A percentile compares a stretch with the other conserved stretches of the same genome.
Conservation (phyloP, 1,284 basidiomycete genomes). For the Pseudozyma pruni region DNA sequence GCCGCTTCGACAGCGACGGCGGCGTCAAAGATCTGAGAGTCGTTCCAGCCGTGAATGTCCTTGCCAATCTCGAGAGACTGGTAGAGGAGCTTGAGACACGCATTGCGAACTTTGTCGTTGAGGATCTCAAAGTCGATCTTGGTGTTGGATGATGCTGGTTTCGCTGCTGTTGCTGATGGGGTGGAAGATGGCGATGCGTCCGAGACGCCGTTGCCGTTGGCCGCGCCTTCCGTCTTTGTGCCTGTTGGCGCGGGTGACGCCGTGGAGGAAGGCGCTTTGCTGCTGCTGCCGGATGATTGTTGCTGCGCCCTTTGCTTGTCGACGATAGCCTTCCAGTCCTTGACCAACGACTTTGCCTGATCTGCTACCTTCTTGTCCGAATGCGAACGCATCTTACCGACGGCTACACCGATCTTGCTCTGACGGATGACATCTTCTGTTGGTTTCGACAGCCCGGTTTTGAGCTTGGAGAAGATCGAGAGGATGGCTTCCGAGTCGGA, state of each 20-base stretch:
- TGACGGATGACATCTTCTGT: slow-evolving; percentile 83
- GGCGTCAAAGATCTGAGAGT: slow-evolving; percentile 68
- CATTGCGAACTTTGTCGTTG: slow-evolving; percentile 78
- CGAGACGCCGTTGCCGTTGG: slow-evolving; percentile 17
- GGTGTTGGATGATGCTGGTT: slow-evolving; percentile 24
- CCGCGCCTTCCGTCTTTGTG: slow-evolving; percentile 11
- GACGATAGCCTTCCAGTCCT: slow-evolving; percentile 62
- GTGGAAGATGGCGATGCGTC: slow-evolving; percentile 34
- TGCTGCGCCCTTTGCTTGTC: slow-evolving; percentile 70
- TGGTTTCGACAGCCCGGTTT: slow-evolving; percentile 78
- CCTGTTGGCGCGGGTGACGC: slow-evolving; percentile 43
- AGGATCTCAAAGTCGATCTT: slow-evolving; percentile 64
- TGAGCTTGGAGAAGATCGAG: slow-evolving; percentile 78
- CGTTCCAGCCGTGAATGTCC: slow-evolving; percentile 27
- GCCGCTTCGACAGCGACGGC: slow-evolving; percentile 70
- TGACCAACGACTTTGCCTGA: slow-evolving; percentile 90
- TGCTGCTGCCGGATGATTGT: slow-evolving; percentile 26
- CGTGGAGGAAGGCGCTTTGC: slow-evolving; percentile 28
- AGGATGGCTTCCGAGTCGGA: slow-evolving; percentile 75
- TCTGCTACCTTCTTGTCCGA: slow-evolving; percentile 79
- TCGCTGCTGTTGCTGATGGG: slow-evolving; percentile 17
- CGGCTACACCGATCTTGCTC: slow-evolving; percentile 81
- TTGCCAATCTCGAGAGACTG: slow-evolving; percentile 76
- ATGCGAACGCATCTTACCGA: slow-evolving; percentile 87
- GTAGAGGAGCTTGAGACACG: slow-evolving; percentile 89